These are phyloP conservation scores for Backusella luteola DNA, from an alignment of 192 early-diverging fungal species.

Conservation along the genomic window DNA sequence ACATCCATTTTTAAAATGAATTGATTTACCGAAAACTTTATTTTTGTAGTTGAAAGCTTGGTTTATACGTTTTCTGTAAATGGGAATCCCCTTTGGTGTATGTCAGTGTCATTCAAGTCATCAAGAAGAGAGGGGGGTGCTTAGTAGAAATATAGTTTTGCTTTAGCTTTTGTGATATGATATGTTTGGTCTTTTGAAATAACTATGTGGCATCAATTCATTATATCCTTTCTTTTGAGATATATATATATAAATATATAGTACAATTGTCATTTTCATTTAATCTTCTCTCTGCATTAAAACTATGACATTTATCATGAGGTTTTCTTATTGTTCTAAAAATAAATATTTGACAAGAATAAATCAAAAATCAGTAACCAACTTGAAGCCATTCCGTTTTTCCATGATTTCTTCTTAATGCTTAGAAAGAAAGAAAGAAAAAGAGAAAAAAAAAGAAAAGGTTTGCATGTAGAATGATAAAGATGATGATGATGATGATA, in stretches of 20 bases:
- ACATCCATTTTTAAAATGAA: not conserved
- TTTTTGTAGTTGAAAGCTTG: not conserved
- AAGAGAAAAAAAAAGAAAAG: not conserved
- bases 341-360: not conserved
- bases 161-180: not conserved
- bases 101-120: not conserved
- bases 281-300: not conserved
- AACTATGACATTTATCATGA: not conserved
- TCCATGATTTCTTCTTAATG: not conserved
- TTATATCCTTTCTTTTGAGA: not conserved
- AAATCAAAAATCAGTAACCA: not conserved
- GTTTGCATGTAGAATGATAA: too few relatives aligned
- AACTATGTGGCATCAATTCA: not conserved
- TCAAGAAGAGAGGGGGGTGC: not conserved
- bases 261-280: not conserved
- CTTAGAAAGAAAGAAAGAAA: not conserved
- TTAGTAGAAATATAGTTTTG: not conserved
- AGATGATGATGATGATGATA: not conserved
- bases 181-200: not conserved
- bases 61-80: not conserved
- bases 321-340: not conserved
- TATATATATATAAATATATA: not conserved
- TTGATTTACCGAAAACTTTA: conserved; percentile 3
- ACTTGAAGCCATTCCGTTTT: not conserved
- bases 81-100: not conserved